Conservation (phyloP, 169 alveolate species). For the Plasmodium gonderi region DNA sequence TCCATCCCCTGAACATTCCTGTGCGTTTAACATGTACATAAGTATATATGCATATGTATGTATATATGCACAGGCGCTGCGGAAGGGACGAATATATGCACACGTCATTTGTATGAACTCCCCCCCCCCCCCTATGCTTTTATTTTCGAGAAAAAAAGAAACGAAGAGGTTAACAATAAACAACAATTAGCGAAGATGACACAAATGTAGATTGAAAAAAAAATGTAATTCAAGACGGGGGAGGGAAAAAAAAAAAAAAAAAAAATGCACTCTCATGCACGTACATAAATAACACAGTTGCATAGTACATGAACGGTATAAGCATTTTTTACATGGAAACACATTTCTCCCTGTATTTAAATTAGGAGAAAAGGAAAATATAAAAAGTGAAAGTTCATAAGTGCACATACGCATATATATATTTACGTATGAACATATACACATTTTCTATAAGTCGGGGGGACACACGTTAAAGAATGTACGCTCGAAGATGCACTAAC, state of each 20-base stretch:
- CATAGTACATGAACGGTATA: not conserved
- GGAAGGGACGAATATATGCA: too few species aligned
- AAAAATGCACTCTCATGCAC: not conserved
- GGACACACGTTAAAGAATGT: not conserved
- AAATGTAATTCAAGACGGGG: not conserved
- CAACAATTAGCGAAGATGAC: not conserved
- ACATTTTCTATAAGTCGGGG: not conserved
- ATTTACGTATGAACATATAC: not conserved
- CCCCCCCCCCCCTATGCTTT: too few species aligned
- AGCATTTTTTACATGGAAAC: not conserved
- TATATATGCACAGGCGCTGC: not conserved
- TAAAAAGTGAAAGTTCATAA: not conserved
- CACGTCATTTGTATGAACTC: too few species aligned
- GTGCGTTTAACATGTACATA: too few species aligned
- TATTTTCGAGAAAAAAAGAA: not conserved
- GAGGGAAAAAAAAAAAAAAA: not conserved
- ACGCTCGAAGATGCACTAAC: not conserved
- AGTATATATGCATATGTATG: not conserved
- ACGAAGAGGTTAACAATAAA: not conserved
- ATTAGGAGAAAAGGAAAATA: not conserved
- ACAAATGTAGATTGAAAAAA: not conserved
- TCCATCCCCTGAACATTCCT: too few species aligned
- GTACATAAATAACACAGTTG: not conserved
- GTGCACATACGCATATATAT: not conserved
- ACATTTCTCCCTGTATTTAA: not conserved